These are phyloP conservation scores for Begonia fuchsioides DNA, from an alignment of 306 rosid species.

Conservation along the genomic window DNA sequence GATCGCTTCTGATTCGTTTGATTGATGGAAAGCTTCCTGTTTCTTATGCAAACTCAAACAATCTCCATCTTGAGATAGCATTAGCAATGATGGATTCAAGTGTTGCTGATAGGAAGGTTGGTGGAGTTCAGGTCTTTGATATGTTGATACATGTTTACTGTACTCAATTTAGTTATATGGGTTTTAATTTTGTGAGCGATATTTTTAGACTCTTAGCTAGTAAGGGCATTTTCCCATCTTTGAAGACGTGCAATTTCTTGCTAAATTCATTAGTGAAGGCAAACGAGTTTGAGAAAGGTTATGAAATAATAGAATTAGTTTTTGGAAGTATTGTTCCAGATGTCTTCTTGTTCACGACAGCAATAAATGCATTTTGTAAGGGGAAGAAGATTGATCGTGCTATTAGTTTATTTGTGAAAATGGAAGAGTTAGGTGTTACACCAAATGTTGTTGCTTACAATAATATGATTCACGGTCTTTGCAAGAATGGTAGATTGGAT, in stretches of 20 bases:
- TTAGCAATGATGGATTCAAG: slow-evolving; percentile 23
- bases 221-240: slow-evolving; percentile 29
- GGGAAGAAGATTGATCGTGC: slow-evolving; percentile 51
- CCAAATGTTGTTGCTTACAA: slow-evolving; percentile 66
- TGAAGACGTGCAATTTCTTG: slow-evolving; percentile 39
- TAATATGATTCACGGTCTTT: slow-evolving; percentile 52
- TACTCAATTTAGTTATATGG: slow-evolving; percentile 31
- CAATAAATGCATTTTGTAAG: slow-evolving; percentile 37
- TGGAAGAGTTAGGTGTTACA: slow-evolving; percentile 36
- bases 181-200: slow-evolving; percentile 29
- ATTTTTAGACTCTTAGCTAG: slow-evolving; percentile 20
- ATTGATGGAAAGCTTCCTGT: slow-evolving; percentile 31
- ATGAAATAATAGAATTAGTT: slow-evolving; percentile 28
- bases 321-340: slow-evolving; percentile 29
- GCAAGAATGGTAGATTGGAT: slow-evolving; percentile 38
- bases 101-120: not conserved
- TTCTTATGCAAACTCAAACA: slow-evolving; percentile 11
- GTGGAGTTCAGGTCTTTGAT: slow-evolving; percentile 34
- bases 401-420: slow-evolving; percentile 28
- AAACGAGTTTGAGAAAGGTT: slow-evolving; percentile 31
- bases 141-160: slow-evolving; percentile 42
- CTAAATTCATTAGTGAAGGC: slow-evolving; percentile 41
- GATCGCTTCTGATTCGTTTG: slow-evolving; percentile 34
- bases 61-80: slow-evolving; percentile 26
- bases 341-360: slow-evolving; percentile 39